A percentile compares a stretch with the other conserved stretches of the same genome.
Evolutionary conservation across 345 rosid genomes (phyloP).

Genomic region (Jatropha curcas): DNA sequence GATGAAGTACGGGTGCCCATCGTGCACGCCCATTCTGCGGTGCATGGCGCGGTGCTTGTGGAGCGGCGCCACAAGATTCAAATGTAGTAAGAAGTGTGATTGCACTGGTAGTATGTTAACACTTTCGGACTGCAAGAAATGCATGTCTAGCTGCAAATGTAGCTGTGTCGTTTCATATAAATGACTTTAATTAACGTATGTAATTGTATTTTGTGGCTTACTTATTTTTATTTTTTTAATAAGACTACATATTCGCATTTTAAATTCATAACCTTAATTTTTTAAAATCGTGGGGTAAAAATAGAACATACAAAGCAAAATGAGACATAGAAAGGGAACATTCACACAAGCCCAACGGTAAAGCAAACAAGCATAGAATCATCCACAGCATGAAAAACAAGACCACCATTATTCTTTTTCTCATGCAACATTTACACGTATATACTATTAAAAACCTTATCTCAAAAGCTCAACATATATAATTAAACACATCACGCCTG

Average conservation of each 20-base stretch:
- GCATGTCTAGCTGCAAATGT: constrained; percentile 73
- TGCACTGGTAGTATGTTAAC: constrained; percentile 47
- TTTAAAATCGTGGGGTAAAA: too few relatives aligned
- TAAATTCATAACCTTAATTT: too few relatives aligned
- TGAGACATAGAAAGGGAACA: constrained; percentile 21
- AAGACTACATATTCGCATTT: too few relatives aligned
- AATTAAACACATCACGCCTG: constrained; percentile 8
- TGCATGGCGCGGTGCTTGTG: constrained; percentile 88
- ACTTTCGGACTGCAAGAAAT: constrained; percentile 58
- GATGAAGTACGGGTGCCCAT: constrained; percentile 12
- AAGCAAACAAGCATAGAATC: constrained; percentile 30
- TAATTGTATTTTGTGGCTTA: too few relatives aligned
- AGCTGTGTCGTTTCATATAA: constrained; percentile 35
- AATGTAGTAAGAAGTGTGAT: constrained; percentile 51
- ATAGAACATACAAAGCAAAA: too few relatives aligned
- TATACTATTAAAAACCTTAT: not conserved
- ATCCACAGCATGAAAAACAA: constrained; percentile 22
- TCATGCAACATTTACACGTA: not conserved
- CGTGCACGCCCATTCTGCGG: constrained; percentile 42
- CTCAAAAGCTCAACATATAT: not conserved
- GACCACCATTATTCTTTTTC: constrained; percentile 1
- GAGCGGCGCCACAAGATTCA: constrained; percentile 49
- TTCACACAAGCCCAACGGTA: constrained; percentile 5
- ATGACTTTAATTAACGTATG: not conserved
- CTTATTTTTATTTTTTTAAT: too few relatives aligned